phyloP scores from a whole-genome alignment of 192 early-diverging fungal species.

The Thamnidium elegans region DNA sequence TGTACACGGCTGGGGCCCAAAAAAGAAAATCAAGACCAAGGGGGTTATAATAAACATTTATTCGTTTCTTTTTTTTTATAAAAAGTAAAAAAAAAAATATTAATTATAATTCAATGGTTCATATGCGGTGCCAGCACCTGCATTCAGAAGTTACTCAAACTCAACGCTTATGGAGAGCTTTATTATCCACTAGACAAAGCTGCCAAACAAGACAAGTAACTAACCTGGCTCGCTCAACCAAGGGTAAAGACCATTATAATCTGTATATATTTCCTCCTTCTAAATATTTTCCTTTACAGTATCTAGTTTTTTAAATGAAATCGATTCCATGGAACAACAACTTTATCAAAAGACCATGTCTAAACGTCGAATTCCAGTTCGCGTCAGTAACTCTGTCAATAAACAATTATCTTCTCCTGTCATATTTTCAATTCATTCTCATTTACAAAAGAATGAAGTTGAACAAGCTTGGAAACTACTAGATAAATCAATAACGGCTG shows the following conservation, averaged over 20 bases:
- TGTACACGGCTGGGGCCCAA: no score
- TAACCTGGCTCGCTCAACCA: background rate
- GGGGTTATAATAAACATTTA: no score
- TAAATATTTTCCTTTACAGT: background rate
- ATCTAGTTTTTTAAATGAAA: background rate
- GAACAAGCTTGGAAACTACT: slow-evolving; percentile 16
- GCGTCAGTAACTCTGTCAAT: slow-evolving; percentile 8
- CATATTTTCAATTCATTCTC: slow-evolving; percentile 8
- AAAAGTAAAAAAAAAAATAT: no score
- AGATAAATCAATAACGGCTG: background rate
- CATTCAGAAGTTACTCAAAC: slow-evolving; percentile 13
- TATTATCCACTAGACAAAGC: background rate
- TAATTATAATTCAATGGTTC: slow-evolving; percentile 6
- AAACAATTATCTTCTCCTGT: slow-evolving; percentile 9
- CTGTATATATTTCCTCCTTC: background rate
- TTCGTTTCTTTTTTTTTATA: no score
- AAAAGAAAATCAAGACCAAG: no score
- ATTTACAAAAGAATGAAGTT: background rate
- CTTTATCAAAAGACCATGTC: background rate
- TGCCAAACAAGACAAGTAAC: slow-evolving; percentile 5
- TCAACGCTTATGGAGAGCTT: background rate
- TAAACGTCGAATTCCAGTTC: slow-evolving; percentile 1
- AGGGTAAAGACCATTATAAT: background rate
- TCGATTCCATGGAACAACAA: slow-evolving; percentile 9
- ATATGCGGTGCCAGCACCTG: slow-evolving; percentile 14